These are phyloP conservation scores for Orychophragmus violaceus DNA, from an alignment of 345 rosid genomes.

Conservation along the genomic window DNA sequence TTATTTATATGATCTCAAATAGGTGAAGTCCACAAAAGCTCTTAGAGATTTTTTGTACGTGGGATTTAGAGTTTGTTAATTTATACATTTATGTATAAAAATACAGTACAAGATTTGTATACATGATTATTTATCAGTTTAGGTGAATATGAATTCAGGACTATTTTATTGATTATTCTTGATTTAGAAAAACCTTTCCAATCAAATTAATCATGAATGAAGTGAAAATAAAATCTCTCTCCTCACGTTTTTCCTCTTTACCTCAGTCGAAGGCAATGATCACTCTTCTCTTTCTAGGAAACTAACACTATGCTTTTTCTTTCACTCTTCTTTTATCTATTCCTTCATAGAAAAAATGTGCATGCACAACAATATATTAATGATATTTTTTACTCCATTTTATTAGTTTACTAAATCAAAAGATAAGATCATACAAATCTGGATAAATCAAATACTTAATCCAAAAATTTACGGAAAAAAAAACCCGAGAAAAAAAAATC, in stretches of 20 bases:
- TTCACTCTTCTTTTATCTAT: constrained; percentile 12
- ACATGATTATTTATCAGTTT: too few relatives aligned
- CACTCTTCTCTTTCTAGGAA: constrained; percentile 33
- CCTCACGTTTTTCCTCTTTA: constrained; percentile 6
- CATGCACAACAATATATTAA: constrained; percentile 10
- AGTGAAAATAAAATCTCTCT: constrained; percentile 24
- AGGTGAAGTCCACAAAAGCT: too few relatives aligned
- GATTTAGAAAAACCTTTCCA: not conserved
- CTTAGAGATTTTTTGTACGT: too few relatives aligned
- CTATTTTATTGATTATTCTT: not conserved
- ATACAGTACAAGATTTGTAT: not conserved
- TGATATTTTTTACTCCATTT: too few relatives aligned
- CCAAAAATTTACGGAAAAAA: too few relatives aligned
- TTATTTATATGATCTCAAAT: too few relatives aligned
- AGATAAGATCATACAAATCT: too few relatives aligned
- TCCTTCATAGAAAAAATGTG: constrained; percentile 16
- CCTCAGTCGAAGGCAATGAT: constrained; percentile 30
- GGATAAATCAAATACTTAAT: too few relatives aligned
- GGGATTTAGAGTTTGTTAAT: not conserved
- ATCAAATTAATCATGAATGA: constrained; percentile 16
- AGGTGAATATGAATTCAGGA: too few relatives aligned
- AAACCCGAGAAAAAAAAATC: too few relatives aligned
- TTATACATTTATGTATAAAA: too few relatives aligned
- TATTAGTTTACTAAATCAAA: too few relatives aligned
- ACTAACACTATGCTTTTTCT: constrained; percentile 30